Evolutionary conservation across 2,329 filamentous ascomycete genomes (phyloP).

Genomic region (Talaromyces sp.): DNA sequence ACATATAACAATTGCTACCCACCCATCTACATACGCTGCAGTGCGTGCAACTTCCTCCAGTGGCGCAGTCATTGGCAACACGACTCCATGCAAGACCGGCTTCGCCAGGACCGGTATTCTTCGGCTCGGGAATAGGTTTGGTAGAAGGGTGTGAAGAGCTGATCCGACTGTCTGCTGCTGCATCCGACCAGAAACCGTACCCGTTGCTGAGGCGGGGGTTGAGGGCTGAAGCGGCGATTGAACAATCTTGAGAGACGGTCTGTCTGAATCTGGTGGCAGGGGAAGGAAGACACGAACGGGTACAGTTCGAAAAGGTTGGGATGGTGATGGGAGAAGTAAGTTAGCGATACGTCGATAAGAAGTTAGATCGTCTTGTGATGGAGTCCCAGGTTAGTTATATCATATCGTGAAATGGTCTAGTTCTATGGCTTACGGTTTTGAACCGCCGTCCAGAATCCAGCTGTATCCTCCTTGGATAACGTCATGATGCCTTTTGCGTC

Average conservation of each 20-base stretch:
- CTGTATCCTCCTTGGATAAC: constrained; percentile 77
- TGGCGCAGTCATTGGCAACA: constrained; percentile 72
- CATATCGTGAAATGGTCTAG: background rate
- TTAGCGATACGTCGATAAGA: constrained; percentile 71
- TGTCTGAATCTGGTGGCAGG: constrained; percentile 52
- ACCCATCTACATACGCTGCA: constrained; percentile 87
- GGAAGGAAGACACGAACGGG: constrained; percentile 85
- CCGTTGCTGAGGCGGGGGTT: constrained; percentile 20
- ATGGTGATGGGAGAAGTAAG: constrained; percentile 65
- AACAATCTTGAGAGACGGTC: constrained; percentile 58
- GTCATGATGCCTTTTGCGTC: constrained; percentile 88
- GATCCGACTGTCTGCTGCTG: constrained; percentile 69
- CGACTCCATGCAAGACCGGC: constrained; percentile 78
- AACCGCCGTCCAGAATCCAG: constrained; percentile 75
- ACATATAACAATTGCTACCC: constrained; percentile 75
- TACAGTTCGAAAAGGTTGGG: constrained; percentile 72
- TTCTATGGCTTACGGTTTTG: constrained; percentile 55
- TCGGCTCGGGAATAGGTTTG: constrained; percentile 79
- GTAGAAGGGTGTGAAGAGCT: constrained; percentile 70
- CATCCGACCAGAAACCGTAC: constrained; percentile 16
- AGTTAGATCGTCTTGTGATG: constrained; percentile 60
- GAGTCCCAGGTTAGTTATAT: background rate
- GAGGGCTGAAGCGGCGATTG: constrained; percentile 66
- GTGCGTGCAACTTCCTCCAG: constrained; percentile 79
- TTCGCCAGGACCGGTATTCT: constrained; percentile 79